Percentiles rank a stretch among this genome's conserved stretches.
Evolutionary conservation across 2,329 filamentous ascomycete species (phyloP).

Genomic region (Trichoderma pleuroti): DNA sequence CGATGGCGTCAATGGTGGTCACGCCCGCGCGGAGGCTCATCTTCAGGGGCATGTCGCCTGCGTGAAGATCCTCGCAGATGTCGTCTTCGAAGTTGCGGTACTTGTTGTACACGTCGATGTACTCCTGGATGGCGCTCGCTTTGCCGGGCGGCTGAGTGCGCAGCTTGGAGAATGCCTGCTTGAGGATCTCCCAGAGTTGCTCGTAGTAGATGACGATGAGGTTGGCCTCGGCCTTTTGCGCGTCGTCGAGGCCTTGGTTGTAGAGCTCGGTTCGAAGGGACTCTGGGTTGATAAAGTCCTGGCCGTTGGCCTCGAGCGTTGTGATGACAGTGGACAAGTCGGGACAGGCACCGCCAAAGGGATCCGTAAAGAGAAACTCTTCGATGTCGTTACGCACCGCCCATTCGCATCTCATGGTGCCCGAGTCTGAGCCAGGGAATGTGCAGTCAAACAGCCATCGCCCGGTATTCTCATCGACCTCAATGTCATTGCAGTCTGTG

Average conservation of each 20-base stretch:
- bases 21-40: constrained; percentile 34
- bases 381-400: constrained; percentile 33
- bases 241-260: constrained; percentile 24
- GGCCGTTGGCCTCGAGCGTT: constrained; percentile 28
- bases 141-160: constrained; percentile 17
- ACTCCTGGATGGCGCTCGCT: constrained; percentile 30
- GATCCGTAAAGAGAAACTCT: constrained; percentile 34
- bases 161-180: constrained; percentile 30
- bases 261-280: constrained; percentile 29
- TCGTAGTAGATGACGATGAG: constrained; percentile 29
- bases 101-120: constrained; percentile 33
- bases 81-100: constrained; percentile 32
- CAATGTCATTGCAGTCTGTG: constrained; percentile 30
- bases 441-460: constrained; percentile 37
- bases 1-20: constrained; percentile 28
- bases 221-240: constrained; percentile 26
- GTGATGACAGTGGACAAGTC: constrained; percentile 35
- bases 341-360: constrained; percentile 36
- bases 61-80: constrained; percentile 35
- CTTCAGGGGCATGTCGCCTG: constrained; percentile 30
- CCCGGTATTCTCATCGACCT: constrained; percentile 29
- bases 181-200: constrained; percentile 32
- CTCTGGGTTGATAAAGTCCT: constrained; percentile 30
- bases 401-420: constrained; percentile 29
- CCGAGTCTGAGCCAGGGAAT: constrained; percentile 34